Evolutionary conservation across 1,139 yeast genomes (phyloP).

Genomic region (Insectozyma bohioensis): DNA sequence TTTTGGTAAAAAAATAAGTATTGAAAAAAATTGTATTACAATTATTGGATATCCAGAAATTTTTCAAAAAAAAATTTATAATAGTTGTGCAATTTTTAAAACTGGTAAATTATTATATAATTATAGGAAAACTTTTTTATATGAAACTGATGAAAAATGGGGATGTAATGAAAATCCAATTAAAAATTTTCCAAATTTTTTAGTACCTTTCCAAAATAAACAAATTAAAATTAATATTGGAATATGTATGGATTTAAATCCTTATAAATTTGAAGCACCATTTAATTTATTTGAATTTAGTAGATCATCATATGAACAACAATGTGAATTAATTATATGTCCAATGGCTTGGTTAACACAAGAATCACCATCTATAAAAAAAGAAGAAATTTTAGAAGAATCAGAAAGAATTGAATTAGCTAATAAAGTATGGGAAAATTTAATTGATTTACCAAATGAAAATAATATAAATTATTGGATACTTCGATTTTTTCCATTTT

Average conservation of each 20-base stretch:
- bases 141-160: constrained; percentile 79
- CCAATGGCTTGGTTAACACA: constrained; percentile 90
- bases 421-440: constrained; percentile 1
- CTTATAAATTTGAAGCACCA: constrained; percentile 80
- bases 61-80: constrained; percentile 46
- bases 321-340: constrained; percentile 58
- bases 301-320: constrained; percentile 45
- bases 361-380: constrained; percentile 42
- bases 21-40: constrained; percentile 59
- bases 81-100: constrained; percentile 71
- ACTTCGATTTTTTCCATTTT: constrained; percentile 64
- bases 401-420: constrained; percentile 6
- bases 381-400: constrained; percentile 4
- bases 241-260: constrained; percentile 95
- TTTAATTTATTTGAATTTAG: constrained; percentile 76
- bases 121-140: constrained; percentile 77
- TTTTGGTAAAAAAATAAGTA: constrained; percentile 60
- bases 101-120: constrained; percentile 60
- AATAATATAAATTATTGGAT: constrained; percentile 63
- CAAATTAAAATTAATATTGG: constrained; percentile 58
- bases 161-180: constrained; percentile 72
- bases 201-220: constrained; percentile 25
- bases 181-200: constrained; percentile 34
- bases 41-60: constrained; percentile 82
- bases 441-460: constrained; percentile 4